Evolutionary conservation across 2,329 filamentous ascomycete species (phyloP).

Genomic region (Zasmidium angulare): DNA sequence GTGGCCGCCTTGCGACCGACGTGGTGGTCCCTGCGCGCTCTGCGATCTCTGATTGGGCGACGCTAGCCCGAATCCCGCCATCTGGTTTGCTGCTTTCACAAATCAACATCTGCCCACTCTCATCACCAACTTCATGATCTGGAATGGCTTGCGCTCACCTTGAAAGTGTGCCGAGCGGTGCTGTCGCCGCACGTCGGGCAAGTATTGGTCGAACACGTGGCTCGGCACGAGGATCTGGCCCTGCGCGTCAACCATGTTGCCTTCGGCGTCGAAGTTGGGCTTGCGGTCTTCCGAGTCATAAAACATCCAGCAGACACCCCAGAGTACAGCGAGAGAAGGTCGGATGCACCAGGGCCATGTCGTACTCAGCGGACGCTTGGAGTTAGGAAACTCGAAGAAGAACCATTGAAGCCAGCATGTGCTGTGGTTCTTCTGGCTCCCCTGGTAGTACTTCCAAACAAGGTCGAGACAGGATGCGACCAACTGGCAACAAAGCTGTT

Average conservation of each 20-base stretch:
- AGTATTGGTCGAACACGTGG: conserved; percentile 6
- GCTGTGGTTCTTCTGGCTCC: not conserved
- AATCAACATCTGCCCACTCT: not conserved
- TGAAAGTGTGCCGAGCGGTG: not conserved
- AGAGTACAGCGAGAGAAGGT: not conserved
- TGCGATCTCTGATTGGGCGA: not conserved
- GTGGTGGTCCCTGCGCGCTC: not conserved
- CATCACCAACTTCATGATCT: not conserved
- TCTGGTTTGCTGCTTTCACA: conserved; percentile 2
- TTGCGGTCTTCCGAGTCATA: not conserved
- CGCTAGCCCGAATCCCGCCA: not conserved
- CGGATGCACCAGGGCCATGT: not conserved
- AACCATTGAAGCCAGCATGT: not conserved
- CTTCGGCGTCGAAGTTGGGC: conserved; percentile 10
- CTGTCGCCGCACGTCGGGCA: conserved; percentile 6
- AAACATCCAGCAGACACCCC: conserved; percentile 6
- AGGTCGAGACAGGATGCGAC: not conserved
- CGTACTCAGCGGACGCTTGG: not conserved
- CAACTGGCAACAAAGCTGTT: not conserved
- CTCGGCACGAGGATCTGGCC: conserved; percentile 8
- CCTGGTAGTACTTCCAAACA: not conserved
- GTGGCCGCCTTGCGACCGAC: not conserved
- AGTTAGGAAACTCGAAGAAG: not conserved
- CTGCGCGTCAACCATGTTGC: conserved; percentile 15
- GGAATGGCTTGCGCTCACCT: conserved; percentile 4